Evolutionary conservation across 768 basidiomycete species (phyloP).

Genomic region (Lentinula detonsa): DNA sequence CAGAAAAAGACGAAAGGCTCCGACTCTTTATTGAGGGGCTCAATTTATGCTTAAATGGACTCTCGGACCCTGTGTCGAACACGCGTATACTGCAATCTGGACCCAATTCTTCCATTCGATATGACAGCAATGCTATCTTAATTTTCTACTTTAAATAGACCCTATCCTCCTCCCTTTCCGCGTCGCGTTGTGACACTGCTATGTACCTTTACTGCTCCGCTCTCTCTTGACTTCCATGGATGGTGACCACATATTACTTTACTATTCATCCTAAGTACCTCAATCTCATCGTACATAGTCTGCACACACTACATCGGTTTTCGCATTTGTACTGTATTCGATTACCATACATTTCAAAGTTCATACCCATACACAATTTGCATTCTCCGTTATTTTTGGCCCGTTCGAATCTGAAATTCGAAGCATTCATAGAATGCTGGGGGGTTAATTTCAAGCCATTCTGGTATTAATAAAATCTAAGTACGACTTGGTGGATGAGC

Average conservation of each 20-base stretch:
- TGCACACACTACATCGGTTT: not conserved
- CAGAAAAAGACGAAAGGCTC: not conserved
- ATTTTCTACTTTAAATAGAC: not conserved
- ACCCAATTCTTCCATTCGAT: not conserved
- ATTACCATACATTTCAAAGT: not conserved
- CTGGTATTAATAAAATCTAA: no score
- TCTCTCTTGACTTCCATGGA: not conserved
- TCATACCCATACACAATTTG: not conserved
- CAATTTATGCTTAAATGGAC: not conserved
- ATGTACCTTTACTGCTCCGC: not conserved
- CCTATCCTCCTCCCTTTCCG: not conserved
- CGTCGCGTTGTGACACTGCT: not conserved
- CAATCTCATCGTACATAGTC: not conserved
- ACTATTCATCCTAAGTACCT: not conserved
- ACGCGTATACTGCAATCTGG: not conserved
- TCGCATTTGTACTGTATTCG: not conserved
- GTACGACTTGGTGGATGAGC: no score
- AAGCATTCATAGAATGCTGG: no score
- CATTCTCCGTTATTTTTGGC: not conserved
- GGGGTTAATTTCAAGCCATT: no score
- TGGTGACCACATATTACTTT: not conserved
- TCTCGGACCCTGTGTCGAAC: not conserved
- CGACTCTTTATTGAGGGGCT: not conserved
- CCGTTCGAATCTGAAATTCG: no score
- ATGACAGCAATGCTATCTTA: not conserved